Base-by-base conservation (phyloP, 768 basidiomycete species). In the Neoboletus subvelutipes region DNA sequence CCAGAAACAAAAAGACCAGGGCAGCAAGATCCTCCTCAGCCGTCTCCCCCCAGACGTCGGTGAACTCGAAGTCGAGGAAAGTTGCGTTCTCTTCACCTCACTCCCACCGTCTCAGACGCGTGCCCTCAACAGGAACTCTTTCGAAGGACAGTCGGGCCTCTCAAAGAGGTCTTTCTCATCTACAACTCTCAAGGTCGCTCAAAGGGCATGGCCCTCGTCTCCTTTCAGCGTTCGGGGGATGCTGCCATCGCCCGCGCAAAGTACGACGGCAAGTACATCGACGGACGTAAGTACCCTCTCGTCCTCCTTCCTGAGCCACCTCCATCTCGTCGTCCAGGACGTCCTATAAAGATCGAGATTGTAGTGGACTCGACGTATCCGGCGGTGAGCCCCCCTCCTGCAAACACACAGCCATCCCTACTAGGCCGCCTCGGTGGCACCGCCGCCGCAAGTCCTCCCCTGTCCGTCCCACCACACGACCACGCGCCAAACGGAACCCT, bases 151-250 rank as follows among this genome's bases (percentile, higher is more conserved):
- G 78, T 92, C 24, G 90, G 90, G 4, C 87, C 88, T 0, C 68
- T 90, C 57, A 84, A 79, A 66, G 88, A 90, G 40, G 78, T 75
- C 28, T 87, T 91, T 59, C 64, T 91, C 63, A 79, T 90, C 18
- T 87, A 88, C 75, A 92, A 91, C 69, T 83, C 82, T 3, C 84
- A 89, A 63, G 89, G 84, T 0, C 79, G 77, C 52, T 87, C 88
- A 45, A 90, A 88, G 65, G 90, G 90, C 20, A 90, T 91, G 88
- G 89, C 90, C 2, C 70, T 92, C 15, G 86, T 91, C 3, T 64
- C 76, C 0, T 92, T 92, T 64, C 79, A 84, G 62, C 80, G 85
- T 33, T 59, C 80, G 9, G 83, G 78, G 1, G 87, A 90, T 70
- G 90, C 90, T 9, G 73, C 68, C 2, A 59, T 82, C 40, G 90